phyloP scores from a whole-genome alignment of 2,329 filamentous ascomycete species.

The Clarireedia paspali region DNA sequence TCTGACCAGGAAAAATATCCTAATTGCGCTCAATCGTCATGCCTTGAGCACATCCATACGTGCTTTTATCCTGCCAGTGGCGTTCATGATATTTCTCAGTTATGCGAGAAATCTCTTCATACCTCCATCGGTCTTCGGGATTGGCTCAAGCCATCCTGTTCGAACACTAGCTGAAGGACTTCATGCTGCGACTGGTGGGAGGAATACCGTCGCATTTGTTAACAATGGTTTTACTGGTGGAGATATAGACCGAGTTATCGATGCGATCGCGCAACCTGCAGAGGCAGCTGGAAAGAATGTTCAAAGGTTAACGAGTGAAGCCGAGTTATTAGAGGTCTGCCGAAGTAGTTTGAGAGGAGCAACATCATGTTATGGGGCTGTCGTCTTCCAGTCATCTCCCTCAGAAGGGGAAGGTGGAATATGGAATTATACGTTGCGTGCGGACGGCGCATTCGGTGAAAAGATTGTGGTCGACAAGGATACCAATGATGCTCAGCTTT shows the following conservation, averaged over 20 bases:
- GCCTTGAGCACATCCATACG: conserved; percentile 43
- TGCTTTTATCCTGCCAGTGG: conserved; percentile 51
- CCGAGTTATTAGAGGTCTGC: conserved; percentile 56
- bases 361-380: conserved; percentile 64
- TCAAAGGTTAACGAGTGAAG: conserved; percentile 44
- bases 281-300: conserved; percentile 47
- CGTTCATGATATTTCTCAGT: conserved; percentile 51
- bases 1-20: conserved; percentile 54
- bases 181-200: conserved; percentile 44
- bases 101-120: conserved; percentile 81
- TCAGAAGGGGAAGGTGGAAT: conserved; percentile 54
- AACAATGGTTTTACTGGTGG: conserved; percentile 65
- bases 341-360: conserved; percentile 57
- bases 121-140: conserved; percentile 66
- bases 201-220: conserved; percentile 68
- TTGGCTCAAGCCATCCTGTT: conserved; percentile 55
- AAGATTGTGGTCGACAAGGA: conserved; percentile 56
- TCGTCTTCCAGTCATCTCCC: conserved; percentile 70
- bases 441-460: conserved; percentile 61
- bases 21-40: conserved; percentile 50
- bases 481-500: conserved; percentile 70
- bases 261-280: conserved; percentile 50
- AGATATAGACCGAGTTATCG: conserved; percentile 65
- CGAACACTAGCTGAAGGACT: conserved; percentile 60
- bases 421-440: conserved; percentile 84